Evolutionary conservation across 1,139 yeast species (phyloP), one percentile per base, ranked within the genome.

Genomic region (Suhomyces bribrorum): DNA sequence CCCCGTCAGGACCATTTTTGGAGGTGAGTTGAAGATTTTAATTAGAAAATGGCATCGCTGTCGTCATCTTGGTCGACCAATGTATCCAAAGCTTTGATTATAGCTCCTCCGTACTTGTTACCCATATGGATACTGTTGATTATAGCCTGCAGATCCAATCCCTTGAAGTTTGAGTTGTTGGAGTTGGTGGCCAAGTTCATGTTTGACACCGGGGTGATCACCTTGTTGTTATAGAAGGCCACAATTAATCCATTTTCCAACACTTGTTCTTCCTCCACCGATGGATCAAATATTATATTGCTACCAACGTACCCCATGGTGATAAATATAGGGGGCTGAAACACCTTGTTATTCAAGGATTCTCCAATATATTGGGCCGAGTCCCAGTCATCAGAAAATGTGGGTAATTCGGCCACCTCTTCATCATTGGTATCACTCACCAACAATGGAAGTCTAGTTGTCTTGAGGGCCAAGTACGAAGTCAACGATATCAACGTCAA

Each of bases 371-470:
- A 72, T 40, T 52, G 69, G 24, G 83, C 78, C 47, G 67, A 71
- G 53, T 73, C 84, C 92, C 86, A 90, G 56, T 81, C 95, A 53
- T 89, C 97, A 31, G 90, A 83, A 55, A 90, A 90, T 0, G 89
- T 86, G 1, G 97, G 97, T 47, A 86, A 82, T 59, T 89, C 96
- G 54, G 86, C 96, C 13, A 86, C 63, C 37, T 76, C 79, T 31
- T 64, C 69, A 49, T 75, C 80, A 44, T 78, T 69, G 58, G 61
- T 77, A 17, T 74, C 80, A 14, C 95, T 85, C 3, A 79, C 65
- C 40, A 88, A 66, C 36, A 81, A 69, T 5, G 98, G 97, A 39
- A 90, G 69, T 45, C 73, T 73, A 1, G 97, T 83, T 14, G 92
- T 79, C 49, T 81, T 81, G 49, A 90, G 72, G 0, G 97, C 96